Percentiles rank a stretch among this genome's conserved stretches.
phyloP scores from a whole-genome alignment of 345 rosid genomes.

The Laguncularia racemosa region DNA sequence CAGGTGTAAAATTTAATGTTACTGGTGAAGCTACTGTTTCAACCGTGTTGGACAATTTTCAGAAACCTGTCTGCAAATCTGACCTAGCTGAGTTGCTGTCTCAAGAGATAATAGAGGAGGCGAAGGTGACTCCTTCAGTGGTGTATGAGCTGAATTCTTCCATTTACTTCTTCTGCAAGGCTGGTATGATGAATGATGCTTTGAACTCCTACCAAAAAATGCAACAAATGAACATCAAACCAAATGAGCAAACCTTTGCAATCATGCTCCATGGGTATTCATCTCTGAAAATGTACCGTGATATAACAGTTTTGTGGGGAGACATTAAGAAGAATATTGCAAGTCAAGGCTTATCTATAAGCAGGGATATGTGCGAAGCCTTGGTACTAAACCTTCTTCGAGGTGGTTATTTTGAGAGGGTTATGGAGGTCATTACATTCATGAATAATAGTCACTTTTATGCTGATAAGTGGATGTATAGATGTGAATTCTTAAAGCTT shows the following conservation, averaged over 20 bases:
- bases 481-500: conserved; percentile 58
- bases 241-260: conserved; percentile 52
- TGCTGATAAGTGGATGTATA: conserved; percentile 50
- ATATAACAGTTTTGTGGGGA: conserved; percentile 74
- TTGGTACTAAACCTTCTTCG: conserved; percentile 59
- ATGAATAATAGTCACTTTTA: conserved; percentile 45
- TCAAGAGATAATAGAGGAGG: conserved; percentile 31
- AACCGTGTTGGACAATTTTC: conserved; percentile 14
- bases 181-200: conserved; percentile 75
- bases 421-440: conserved; percentile 54
- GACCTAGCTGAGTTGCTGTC: conserved; percentile 34
- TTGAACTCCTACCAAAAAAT: conserved; percentile 45
- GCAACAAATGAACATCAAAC: conserved; percentile 39
- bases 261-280: conserved; percentile 45
- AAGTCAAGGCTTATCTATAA: conserved; percentile 23
- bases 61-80: conserved; percentile 19
- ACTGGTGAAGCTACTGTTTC: conserved; percentile 23
- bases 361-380: conserved; percentile 62
- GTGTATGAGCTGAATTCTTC: conserved; percentile 63
- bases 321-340: conserved; percentile 60
- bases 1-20: conserved; percentile 27
- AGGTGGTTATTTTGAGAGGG: conserved; percentile 93
- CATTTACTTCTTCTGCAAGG: conserved; percentile 74
- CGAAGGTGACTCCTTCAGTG: conserved; percentile 21
- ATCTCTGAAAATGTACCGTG: conserved; percentile 55